phyloP scores from a whole-genome alignment of 2,329 filamentous ascomycete genomes.

The Paecilomyces sp. region DNA sequence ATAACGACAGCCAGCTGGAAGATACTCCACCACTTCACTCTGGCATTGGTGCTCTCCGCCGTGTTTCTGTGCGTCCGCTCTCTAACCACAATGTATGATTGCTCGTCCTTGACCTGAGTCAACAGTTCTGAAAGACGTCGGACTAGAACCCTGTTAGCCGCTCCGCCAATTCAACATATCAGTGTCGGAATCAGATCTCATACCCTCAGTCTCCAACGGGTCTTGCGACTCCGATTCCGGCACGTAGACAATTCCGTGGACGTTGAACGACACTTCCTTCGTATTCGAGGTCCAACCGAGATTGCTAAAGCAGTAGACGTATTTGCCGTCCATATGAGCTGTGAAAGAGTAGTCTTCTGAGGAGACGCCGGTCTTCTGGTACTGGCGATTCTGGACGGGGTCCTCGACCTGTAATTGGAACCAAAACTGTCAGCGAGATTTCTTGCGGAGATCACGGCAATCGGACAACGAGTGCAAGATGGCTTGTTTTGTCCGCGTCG shows the following conservation, averaged over 20 bases:
- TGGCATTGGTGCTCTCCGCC: conserved; percentile 92
- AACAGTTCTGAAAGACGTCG: conserved; percentile 77
- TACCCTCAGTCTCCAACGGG: conserved; percentile 85
- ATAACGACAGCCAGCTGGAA: conserved; percentile 87
- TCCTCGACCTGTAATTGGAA: conserved; percentile 59
- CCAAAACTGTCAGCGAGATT: conserved; percentile 9
- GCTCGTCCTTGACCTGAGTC: conserved; percentile 92
- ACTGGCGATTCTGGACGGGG: conserved; percentile 66
- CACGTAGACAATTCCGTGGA: conserved; percentile 97
- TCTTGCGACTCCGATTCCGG: conserved; percentile 81
- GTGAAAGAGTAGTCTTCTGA: conserved; percentile 92
- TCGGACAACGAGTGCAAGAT: background rate
- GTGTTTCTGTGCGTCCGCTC: conserved; percentile 97
- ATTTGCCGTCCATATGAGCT: conserved; percentile 78
- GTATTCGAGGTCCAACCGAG: conserved; percentile 94
- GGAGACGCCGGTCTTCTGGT: conserved; percentile 72
- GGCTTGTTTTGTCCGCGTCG: background rate
- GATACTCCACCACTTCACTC: conserved; percentile 99
- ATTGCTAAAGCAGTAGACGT: conserved; percentile 97
- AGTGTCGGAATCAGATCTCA: conserved; percentile 13
- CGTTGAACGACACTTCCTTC: conserved; percentile 99
- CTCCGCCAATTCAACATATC: background rate
- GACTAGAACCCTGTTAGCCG: conserved; percentile 46
- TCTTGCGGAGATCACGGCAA: background rate
- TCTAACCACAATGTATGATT: conserved; percentile 90